phyloP scores from a whole-genome alignment of 208 protist species.

The Trypanosoma conorhini region DNA sequence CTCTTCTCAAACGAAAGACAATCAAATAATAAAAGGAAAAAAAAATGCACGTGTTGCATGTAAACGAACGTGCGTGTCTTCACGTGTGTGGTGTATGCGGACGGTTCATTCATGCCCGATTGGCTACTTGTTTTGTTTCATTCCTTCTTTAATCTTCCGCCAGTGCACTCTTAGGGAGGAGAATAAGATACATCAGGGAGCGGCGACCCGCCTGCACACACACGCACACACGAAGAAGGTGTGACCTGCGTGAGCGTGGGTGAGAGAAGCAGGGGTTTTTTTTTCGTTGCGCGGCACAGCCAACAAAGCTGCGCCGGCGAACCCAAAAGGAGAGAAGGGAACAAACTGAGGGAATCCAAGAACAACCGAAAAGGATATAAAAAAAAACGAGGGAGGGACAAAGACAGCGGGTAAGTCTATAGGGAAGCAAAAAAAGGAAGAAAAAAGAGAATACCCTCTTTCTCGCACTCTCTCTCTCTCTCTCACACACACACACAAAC shows the following conservation, averaged over 20 bases:
- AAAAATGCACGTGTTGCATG: background rate
- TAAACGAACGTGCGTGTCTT: background rate
- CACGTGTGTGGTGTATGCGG: background rate
- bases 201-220: background rate
- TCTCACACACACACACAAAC: conserved; percentile 1
- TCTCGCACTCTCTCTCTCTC: too few species aligned
- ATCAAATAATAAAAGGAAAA: background rate
- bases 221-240: background rate
- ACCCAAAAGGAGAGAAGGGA: conserved; percentile 2
- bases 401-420: background rate
- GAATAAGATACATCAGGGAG: background rate
- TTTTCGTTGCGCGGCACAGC: background rate
- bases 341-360: background rate
- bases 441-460: conserved; percentile 2
- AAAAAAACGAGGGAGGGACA: background rate
- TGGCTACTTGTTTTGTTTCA: background rate
- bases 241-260: background rate
- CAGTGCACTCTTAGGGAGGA: background rate
- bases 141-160: background rate
- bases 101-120: background rate
- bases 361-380: background rate
- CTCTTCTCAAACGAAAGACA: background rate
- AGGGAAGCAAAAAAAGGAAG: conserved; percentile 12
- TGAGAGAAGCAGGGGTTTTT: background rate
- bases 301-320: background rate